Base-by-base conservation (phyloP, 495 filamentous ascomycete genomes). In the Neurospora africana region DNA sequence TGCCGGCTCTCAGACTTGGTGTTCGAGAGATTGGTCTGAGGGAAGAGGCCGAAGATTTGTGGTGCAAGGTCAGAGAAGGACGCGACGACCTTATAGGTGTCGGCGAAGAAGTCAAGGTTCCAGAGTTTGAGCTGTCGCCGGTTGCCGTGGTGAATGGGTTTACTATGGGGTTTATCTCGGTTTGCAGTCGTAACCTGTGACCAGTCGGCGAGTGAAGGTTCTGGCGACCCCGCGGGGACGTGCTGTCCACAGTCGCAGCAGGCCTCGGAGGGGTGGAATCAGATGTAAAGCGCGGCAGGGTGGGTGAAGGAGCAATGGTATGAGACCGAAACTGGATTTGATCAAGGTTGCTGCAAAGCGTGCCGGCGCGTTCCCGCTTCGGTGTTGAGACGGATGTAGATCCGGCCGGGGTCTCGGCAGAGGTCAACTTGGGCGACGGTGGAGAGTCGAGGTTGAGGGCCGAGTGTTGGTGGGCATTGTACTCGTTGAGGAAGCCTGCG, bases 21-120 rank as follows among this genome's bases (percentile, higher is more conserved):
- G 84, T 86, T 69, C 84, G 77, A 21, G 83, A 83, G 8, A 85
- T 74, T 11, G 82, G 83, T 13, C 76, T 79, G 15, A 85, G 76
- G 21, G 79, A 84, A 17, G 81, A 80, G 10, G 81, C 70, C 0
- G 84, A 85, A 37, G 82, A 74, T 69, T 83, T 82, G 74, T 76
- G 78, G 44, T 82, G 79, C 4, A 84, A 73, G 36, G 72, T 69
- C 15, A 81, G 65, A 9, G 71, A 70, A 8, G 79, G 78, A 3
- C 79, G 81, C 33, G 76, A 41, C 11, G 75, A 73, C 23, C 77
- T 78, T 47, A 76, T 69, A 17, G 79, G 76, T 9, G 79, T 74
- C 33, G 77, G 37, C 13, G 53, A 65, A 33, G 53, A 65, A 19
- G 5, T 65, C 53, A 65, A 65, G 53, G 53, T 65, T 65, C 53